Evolutionary conservation across 768 basidiomycete genomes (phyloP).

Genomic region (Kwoniella sp.): DNA sequence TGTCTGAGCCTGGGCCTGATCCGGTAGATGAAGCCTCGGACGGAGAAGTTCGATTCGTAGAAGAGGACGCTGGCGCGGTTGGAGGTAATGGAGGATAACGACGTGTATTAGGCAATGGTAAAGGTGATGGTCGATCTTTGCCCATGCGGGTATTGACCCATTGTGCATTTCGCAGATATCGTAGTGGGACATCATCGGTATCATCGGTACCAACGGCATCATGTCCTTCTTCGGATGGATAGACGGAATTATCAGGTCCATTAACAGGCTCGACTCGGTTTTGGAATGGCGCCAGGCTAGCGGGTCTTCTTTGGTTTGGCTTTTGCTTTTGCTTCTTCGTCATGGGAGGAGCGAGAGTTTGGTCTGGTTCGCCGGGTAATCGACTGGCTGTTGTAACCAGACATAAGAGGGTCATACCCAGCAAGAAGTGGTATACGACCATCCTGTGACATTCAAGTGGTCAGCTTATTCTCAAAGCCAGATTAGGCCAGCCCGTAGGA

Average conservation of each 20-base stretch:
- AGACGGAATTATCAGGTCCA: no score
- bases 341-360: conserved; percentile 24
- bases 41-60: not conserved
- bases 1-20: not conserved
- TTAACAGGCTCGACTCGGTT: no score
- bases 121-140: conserved; percentile 41
- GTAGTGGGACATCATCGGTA: conserved; percentile 39
- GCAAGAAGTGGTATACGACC: conserved; percentile 36
- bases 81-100: not conserved
- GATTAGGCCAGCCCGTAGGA: no score
- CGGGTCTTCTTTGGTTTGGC: no score
- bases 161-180: conserved; percentile 28
- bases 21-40: not conserved
- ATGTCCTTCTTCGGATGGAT: not conserved
- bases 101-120: conserved; percentile 23
- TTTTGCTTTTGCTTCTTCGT: not conserved
- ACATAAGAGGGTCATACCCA: conserved; percentile 37
- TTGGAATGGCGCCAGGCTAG: no score
- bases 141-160: conserved; percentile 25
- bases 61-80: not conserved
- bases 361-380: conserved; percentile 40
- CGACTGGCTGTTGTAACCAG: conserved; percentile 40
- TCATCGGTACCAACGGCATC: not conserved
- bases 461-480: no score
- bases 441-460: conserved; percentile 25